A percentile compares a stretch with the other conserved stretches of the same genome.
Conservation (phyloP, 768 basidiomycete genomes). For the Russula sp. region DNA sequence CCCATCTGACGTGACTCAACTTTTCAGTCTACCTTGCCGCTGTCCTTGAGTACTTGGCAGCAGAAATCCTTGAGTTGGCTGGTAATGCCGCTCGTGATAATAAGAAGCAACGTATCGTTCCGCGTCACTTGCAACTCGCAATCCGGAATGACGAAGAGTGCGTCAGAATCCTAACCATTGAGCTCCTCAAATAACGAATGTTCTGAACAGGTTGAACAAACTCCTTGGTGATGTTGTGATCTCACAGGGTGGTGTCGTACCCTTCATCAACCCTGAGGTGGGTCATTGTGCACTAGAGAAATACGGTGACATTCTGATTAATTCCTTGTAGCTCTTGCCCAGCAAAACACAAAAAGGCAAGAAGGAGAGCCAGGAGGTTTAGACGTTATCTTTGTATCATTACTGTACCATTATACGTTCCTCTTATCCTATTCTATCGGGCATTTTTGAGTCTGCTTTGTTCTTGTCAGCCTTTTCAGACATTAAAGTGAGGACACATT, state of each 20-base stretch:
- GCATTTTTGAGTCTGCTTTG: not conserved
- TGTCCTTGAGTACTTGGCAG: conserved; percentile 86
- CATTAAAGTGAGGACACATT: not conserved
- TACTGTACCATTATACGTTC: conserved; percentile 15
- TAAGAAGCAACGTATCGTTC: conserved; percentile 92
- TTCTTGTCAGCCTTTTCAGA: not conserved
- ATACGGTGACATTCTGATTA: not conserved
- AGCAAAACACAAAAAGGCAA: conserved; percentile 48
- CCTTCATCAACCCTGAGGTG: conserved; percentile 52
- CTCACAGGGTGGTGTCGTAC: conserved; percentile 91
- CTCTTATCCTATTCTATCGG: conserved; percentile 3
- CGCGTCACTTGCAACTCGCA: conserved; percentile 86
- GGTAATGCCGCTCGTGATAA: conserved; percentile 79
- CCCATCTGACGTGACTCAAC: not conserved
- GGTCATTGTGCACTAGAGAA: not conserved
- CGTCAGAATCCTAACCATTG: conserved; percentile 22
- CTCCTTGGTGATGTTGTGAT: conserved; percentile 81
- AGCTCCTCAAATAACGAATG: not conserved
- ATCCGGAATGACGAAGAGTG: conserved; percentile 91
- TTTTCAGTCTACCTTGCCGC: conserved; percentile 75
- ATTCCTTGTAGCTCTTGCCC: conserved; percentile 30
- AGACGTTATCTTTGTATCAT: conserved; percentile 21
- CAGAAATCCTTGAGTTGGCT: conserved; percentile 89
- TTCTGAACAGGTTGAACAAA: conserved; percentile 47
- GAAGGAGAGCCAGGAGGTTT: conserved; percentile 44